These are phyloP conservation scores for Aethionema arabicum DNA, from an alignment of 345 rosid genomes.

Conservation along the genomic window DNA sequence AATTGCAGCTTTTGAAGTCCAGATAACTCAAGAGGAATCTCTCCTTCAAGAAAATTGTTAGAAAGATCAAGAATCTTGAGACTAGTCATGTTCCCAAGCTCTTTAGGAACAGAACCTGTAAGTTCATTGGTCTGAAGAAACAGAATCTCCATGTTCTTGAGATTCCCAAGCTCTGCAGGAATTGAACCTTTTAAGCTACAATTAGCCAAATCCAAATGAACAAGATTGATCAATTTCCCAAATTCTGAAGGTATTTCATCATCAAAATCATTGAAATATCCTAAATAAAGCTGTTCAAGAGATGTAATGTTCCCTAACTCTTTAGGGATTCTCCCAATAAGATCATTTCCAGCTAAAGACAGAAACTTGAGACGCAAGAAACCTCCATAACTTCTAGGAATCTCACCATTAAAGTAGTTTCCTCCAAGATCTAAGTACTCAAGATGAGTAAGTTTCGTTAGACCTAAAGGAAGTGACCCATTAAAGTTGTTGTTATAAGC, in stretches of 20 bases:
- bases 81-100: conserved; percentile 70
- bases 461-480: conserved; percentile 58
- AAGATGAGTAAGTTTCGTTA: conserved; percentile 46
- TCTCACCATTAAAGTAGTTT: conserved; percentile 71
- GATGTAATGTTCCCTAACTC: conserved; percentile 69
- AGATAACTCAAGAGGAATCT: conserved; percentile 67
- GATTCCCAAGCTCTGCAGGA: conserved; percentile 62
- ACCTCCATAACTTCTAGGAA: conserved; percentile 62
- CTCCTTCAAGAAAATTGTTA: conserved; percentile 66
- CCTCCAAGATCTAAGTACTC: conserved; percentile 78
- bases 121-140: conserved; percentile 68
- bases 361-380: conserved; percentile 57
- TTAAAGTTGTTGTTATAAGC: conserved; percentile 81
- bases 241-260: conserved; percentile 75
- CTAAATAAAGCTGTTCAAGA: conserved; percentile 62
- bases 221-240: conserved; percentile 60
- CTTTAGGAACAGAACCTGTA: conserved; percentile 61
- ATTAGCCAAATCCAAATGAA: conserved; percentile 69
- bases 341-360: conserved; percentile 77
- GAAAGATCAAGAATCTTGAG: conserved; percentile 78
- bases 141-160: conserved; percentile 64
- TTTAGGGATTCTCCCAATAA: conserved; percentile 64
- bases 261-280: conserved; percentile 66
- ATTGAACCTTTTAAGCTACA: conserved; percentile 74
- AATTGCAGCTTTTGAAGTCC: conserved; percentile 59